phyloP scores from a whole-genome alignment of 179 eudicot species.

The Beta lomatogona region DNA sequence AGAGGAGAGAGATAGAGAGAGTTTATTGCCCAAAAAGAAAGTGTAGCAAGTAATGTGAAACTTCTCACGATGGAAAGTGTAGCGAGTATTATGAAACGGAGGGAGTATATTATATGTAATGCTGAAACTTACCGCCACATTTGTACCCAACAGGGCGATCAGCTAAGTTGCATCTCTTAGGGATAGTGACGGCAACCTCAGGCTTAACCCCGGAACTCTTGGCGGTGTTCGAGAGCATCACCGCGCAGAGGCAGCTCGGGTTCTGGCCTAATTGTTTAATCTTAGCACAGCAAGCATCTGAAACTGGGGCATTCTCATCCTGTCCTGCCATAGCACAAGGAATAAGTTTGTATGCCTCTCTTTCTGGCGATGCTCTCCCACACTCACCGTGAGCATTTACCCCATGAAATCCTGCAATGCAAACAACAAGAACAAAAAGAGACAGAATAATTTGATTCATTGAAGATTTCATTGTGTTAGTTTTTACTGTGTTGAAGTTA shows the following conservation, averaged over 20 bases:
- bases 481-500: neutral
- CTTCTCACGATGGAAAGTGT: too few species aligned
- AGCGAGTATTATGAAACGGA: too few species aligned
- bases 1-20: too few species aligned
- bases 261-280: conserved; percentile 56
- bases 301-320: conserved; percentile 42
- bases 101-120: too few species aligned
- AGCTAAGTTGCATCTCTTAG: conserved; percentile 65
- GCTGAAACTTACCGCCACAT: conserved; percentile 50
- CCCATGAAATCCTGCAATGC: conserved; percentile 29
- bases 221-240: conserved; percentile 69
- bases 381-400: conserved; percentile 51
- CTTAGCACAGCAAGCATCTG: conserved; percentile 46
- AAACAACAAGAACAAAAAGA: conserved; percentile 18
- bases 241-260: conserved; percentile 68
- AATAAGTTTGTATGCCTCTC: conserved; percentile 50
- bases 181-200: conserved; percentile 54
- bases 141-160: conserved; percentile 69
- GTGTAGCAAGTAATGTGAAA: too few species aligned
- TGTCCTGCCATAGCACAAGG: conserved; percentile 57
- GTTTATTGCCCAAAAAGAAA: too few species aligned
- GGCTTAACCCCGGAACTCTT: conserved; percentile 58
- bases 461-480: neutral
- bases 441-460: conserved; percentile 22
- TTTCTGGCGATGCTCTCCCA: conserved; percentile 43